Conservation (phyloP, 2,329 filamentous ascomycete species). For the Macroventuria anomochaeta region DNA sequence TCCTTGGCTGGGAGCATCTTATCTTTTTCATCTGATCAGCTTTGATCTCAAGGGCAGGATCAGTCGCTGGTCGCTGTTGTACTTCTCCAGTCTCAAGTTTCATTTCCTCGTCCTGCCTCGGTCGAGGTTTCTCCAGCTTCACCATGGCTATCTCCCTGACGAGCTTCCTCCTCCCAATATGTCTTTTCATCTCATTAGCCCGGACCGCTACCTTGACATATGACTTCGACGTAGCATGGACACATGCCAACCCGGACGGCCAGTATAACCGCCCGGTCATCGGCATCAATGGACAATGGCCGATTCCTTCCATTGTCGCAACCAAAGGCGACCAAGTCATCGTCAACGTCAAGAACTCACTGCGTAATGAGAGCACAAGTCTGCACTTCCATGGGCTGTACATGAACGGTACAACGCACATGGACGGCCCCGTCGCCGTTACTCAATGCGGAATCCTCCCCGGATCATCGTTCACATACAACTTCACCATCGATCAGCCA, state of each 20-base stretch:
- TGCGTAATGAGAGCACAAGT: conserved; percentile 67
- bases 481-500: conserved; percentile 54
- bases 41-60: neutral
- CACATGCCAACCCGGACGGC: conserved; percentile 63
- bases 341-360: conserved; percentile 71
- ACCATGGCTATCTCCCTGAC: conserved; percentile 56
- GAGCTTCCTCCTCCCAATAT: conserved; percentile 50
- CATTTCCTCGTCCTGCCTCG: neutral
- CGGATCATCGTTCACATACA: conserved; percentile 69
- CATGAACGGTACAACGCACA: conserved; percentile 75
- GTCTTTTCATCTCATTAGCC: conserved; percentile 31
- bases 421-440: conserved; percentile 74
- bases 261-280: conserved; percentile 60
- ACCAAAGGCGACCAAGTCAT: conserved; percentile 76
- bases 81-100: neutral
- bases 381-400: conserved; percentile 82
- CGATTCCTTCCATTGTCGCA: conserved; percentile 73
- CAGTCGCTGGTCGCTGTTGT: conserved; percentile 2
- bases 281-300: conserved; percentile 77
- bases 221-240: conserved; percentile 63
- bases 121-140: neutral
- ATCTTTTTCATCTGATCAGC: conserved; percentile 38
- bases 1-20: conserved; percentile 31
- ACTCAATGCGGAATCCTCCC: conserved; percentile 66
- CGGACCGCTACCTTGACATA: conserved; percentile 51